These are phyloP conservation scores for Oemleria cerasiformis DNA, from an alignment of 306 rosid species.

Conservation along the genomic window DNA sequence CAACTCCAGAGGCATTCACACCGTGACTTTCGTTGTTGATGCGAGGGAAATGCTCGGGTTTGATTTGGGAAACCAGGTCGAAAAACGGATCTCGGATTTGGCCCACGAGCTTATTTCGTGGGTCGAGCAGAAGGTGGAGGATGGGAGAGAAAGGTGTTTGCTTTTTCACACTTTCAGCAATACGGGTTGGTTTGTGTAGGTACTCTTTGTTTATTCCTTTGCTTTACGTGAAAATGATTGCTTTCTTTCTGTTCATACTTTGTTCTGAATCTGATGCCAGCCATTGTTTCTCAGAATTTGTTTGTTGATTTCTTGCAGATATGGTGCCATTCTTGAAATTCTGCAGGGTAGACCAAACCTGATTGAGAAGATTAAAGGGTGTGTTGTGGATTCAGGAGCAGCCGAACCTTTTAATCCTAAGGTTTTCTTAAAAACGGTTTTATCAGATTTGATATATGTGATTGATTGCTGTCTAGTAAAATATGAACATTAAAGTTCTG, in stretches of 20 bases:
- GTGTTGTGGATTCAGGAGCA: conserved; percentile 88
- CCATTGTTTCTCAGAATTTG: background rate
- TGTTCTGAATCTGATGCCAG: too few relatives aligned
- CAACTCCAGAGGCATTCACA: conserved; percentile 64
- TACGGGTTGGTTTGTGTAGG: conserved; percentile 95
- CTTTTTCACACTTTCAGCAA: conserved; percentile 87
- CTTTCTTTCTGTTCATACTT: background rate
- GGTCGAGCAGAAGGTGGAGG: conserved; percentile 29
- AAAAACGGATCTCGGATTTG: conserved; percentile 41
- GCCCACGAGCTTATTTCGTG: conserved; percentile 55
- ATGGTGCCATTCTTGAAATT: conserved; percentile 63
- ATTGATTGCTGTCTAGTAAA: background rate
- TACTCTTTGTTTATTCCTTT: conserved; percentile 12
- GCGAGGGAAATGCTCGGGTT: conserved; percentile 49
- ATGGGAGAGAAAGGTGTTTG: conserved; percentile 60
- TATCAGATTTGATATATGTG: background rate
- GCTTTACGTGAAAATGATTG: background rate
- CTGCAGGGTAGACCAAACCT: conserved; percentile 45
- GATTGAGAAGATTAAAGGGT: conserved; percentile 67
- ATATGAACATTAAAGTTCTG: background rate
- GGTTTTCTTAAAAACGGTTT: conserved; percentile 34
- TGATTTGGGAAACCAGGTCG: conserved; percentile 51
- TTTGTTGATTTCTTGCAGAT: conserved; percentile 40
- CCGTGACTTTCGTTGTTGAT: conserved; percentile 64
- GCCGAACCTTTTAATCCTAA: conserved; percentile 78